These are phyloP conservation scores for Saksenaea oblongispora DNA, from an alignment of 371 early-diverging fungal genomes.

Conservation along the genomic window DNA sequence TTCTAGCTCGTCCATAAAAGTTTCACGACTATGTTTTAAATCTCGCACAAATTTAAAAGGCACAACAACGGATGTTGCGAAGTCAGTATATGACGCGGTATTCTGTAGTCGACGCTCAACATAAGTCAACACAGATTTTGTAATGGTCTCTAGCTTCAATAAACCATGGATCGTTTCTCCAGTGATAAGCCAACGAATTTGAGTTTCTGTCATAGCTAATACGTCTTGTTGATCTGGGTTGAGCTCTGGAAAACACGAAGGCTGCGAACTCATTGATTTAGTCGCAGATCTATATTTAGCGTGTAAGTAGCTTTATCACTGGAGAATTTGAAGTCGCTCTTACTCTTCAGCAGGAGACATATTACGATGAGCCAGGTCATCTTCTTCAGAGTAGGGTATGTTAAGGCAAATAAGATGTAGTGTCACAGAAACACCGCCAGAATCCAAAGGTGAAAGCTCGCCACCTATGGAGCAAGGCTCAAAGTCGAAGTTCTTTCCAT, in stretches of 20 bases:
- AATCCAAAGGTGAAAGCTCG: conserved; percentile 56
- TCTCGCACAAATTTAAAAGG: conserved; percentile 63
- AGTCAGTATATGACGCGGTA: conserved; percentile 49
- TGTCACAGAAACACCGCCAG: conserved; percentile 56
- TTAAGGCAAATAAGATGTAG: conserved; percentile 66
- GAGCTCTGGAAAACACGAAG: conserved; percentile 48
- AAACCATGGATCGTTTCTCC: conserved; percentile 77
- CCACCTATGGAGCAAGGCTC: conserved; percentile 50
- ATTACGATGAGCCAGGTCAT: conserved; percentile 16
- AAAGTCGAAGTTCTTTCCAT: conserved; percentile 46
- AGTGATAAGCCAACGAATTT: conserved; percentile 64
- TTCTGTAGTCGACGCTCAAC: conserved; percentile 55
- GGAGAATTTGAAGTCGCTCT: not conserved
- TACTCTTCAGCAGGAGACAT: conserved; percentile 11
- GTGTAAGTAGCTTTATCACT: not conserved
- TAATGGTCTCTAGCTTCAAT: conserved; percentile 51
- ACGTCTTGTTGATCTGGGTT: conserved; percentile 60
- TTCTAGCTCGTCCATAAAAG: conserved; percentile 62
- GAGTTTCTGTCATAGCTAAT: conserved; percentile 59
- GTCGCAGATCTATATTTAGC: conserved; percentile 17
- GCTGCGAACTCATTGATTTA: conserved; percentile 36
- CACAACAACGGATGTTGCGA: conserved; percentile 53
- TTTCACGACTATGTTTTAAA: conserved; percentile 31
- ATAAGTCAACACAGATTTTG: conserved; percentile 51
- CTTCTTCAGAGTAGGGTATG: conserved; percentile 46